phyloP scores from a whole-genome alignment of 306 rosid genomes.

The Spatholobus suberectus region DNA sequence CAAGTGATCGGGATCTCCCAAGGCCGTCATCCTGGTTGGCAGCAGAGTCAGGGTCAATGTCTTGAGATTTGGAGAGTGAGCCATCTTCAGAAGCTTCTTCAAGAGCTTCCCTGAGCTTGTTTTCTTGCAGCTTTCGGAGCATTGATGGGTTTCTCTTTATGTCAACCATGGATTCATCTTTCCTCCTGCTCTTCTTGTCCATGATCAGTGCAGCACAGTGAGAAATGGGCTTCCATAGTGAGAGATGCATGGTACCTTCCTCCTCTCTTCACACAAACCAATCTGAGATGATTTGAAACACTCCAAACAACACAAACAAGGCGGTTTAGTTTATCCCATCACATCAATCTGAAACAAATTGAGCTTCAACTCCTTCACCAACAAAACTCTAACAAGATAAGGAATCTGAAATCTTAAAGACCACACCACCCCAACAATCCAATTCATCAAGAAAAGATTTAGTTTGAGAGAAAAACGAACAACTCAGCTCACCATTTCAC shows the following conservation, averaged over 20 bases:
- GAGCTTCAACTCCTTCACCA: constrained; percentile 30
- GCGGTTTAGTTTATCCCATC: constrained; percentile 47
- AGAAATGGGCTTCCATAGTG: constrained; percentile 96
- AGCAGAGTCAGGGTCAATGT: constrained; percentile 67
- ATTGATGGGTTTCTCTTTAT: constrained; percentile 62
- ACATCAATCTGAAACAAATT: constrained; percentile 1
- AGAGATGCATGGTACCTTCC: constrained; percentile 80
- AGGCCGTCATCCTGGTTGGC: constrained; percentile 66
- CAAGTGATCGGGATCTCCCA: constrained; percentile 84
- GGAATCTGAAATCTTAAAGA: constrained; percentile 37
- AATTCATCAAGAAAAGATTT: constrained; percentile 30
- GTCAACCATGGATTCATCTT: constrained; percentile 62
- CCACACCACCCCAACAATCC: constrained; percentile 37
- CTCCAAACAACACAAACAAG: neutral
- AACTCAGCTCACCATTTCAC: constrained; percentile 31
- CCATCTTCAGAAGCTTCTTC: constrained; percentile 99
- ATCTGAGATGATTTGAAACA: neutral
- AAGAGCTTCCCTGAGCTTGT: constrained; percentile 94
- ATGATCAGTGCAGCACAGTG: constrained; percentile 88
- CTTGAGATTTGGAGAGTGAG: constrained; percentile 73
- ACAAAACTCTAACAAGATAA: neutral
- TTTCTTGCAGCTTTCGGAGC: constrained; percentile 83
- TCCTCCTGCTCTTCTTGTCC: constrained; percentile 84
- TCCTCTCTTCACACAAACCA: constrained; percentile 22
- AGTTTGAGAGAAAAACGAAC: neutral